Evolutionary conservation across 2,329 filamentous ascomycete species (phyloP), one percentile per base, ranked within the genome.

Genomic region (Didymella sp.): DNA sequence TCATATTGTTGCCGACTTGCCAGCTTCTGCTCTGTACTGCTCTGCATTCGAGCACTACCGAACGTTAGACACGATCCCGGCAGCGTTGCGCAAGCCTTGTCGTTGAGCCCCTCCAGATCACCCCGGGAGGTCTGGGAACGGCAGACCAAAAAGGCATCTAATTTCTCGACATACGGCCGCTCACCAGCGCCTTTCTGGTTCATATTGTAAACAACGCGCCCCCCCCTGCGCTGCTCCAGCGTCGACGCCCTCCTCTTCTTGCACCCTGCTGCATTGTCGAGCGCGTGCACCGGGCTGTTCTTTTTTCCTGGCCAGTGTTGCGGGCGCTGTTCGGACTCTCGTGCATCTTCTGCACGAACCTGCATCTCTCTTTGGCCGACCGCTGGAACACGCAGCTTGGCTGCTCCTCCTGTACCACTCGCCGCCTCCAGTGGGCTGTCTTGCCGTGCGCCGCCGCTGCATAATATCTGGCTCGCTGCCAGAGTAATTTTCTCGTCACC

Each of bases 391-490:
- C 54, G 51, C 52, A 60, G 48, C 56, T 48, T 59, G 45, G 56
- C 50, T 52, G 54, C 54, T 48, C 25, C 28, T 42, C 38, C 49
- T 45, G 56, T 54, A 46, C 56, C 40, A 50, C 56, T 33, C 44
- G 49, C 50, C 48, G 59, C 63, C 60, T 55, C 67, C 69, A 70
- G 61, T 71, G 59, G 68, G 63, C 67, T 63, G 43, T 56, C 57
- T 49, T 59, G 70, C 59, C 70, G 69, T 72, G 60, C 63, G 61
- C 66, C 59, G 66, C 64, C 51, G 66, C 69, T 69, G 69, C 72
- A 74, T 74, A 74, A 66, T 68, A 74, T 70, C 67, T 71, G 47
- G 55, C 51, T 56, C 50, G 53, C 62, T 62, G 62, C 68, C 66
- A 51, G 59, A 62, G 50, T 53, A 56, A 19, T 31, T 43, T 60